Evolutionary conservation across 345 rosid species (phyloP).

Genomic region (Hibiscus trionum): DNA sequence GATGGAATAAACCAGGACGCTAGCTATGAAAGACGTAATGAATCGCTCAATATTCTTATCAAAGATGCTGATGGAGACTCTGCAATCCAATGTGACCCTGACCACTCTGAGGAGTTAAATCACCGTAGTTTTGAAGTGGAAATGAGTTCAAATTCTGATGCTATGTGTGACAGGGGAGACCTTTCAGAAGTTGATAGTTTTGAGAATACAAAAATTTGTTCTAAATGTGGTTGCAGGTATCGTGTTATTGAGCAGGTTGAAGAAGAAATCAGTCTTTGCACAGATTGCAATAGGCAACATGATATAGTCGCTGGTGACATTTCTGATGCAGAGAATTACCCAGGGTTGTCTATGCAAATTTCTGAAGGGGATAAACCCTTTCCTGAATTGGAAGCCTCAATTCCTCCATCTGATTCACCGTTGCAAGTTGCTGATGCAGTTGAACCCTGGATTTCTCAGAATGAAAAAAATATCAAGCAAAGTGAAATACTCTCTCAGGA

Average conservation of each 20-base stretch:
- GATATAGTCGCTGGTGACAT: conserved; percentile 21
- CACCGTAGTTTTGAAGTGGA: conserved; percentile 35
- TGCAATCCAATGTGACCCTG: conserved; percentile 30
- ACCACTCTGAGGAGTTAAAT: conserved; percentile 33
- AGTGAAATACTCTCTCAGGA: conserved; percentile 24
- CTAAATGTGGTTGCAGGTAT: conserved; percentile 53
- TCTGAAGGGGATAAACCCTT: conserved; percentile 24
- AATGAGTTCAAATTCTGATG: conserved; percentile 34
- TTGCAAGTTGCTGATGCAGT: conserved; percentile 20
- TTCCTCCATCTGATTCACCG: conserved; percentile 20
- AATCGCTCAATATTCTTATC: conserved; percentile 29
- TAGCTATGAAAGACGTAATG: conserved; percentile 31
- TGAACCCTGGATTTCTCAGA: conserved; percentile 27
- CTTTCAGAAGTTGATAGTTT: conserved; percentile 35
- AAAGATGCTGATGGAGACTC: conserved; percentile 32
- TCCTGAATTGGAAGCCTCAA: conserved; percentile 24
- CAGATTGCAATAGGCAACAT: conserved; percentile 53
- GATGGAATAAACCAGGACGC: conserved; percentile 36
- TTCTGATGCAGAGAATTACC: conserved; percentile 27
- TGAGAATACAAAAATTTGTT: conserved; percentile 43
- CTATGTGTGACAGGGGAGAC: conserved; percentile 30
- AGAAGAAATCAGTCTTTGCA: conserved; percentile 49
- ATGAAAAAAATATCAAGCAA: conserved; percentile 27
- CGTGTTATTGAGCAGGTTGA: conserved; percentile 30
- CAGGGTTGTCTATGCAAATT: conserved; percentile 18